Evolutionary conservation across 768 basidiomycete genomes (phyloP).

Genomic region (Pulveroboletus ravenelii): DNA sequence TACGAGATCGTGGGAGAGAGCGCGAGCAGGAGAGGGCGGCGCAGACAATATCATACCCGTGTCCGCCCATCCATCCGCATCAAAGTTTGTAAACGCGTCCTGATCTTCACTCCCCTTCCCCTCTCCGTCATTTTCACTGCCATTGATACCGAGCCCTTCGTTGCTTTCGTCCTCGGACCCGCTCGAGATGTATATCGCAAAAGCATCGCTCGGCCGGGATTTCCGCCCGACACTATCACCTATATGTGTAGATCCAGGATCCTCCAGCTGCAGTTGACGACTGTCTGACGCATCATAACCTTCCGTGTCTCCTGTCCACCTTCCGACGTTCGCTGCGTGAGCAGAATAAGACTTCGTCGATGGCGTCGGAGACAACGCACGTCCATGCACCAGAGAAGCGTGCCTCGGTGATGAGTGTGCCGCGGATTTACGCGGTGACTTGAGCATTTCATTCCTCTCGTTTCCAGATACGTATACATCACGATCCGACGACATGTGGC

Average conservation of each 20-base stretch:
- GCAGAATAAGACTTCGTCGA: background rate
- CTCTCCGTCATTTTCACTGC: background rate
- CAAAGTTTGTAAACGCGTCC: conserved; percentile 2
- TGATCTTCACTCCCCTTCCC: background rate
- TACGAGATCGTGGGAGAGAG: background rate
- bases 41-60: conserved; percentile 25
- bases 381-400: background rate
- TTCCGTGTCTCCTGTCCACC: background rate
- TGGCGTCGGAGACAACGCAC: conserved; percentile 13
- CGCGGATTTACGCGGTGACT: conserved; percentile 25
- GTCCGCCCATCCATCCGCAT: conserved; percentile 12
- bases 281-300: background rate
- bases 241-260: background rate
- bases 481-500: background rate
- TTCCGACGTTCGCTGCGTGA: background rate
- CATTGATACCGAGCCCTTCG: background rate
- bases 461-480: conserved; percentile 3
- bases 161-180: conserved; percentile 23
- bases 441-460: conserved; percentile 8
- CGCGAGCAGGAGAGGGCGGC: conserved; percentile 15
- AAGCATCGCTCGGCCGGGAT: conserved; percentile 8
- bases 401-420: conserved; percentile 25
- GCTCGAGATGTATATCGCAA: conserved; percentile 25
- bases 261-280: background rate
- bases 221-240: background rate